Evolutionary conservation across 768 basidiomycete genomes (phyloP).

Genomic region (Leccinum fibrillosum): DNA sequence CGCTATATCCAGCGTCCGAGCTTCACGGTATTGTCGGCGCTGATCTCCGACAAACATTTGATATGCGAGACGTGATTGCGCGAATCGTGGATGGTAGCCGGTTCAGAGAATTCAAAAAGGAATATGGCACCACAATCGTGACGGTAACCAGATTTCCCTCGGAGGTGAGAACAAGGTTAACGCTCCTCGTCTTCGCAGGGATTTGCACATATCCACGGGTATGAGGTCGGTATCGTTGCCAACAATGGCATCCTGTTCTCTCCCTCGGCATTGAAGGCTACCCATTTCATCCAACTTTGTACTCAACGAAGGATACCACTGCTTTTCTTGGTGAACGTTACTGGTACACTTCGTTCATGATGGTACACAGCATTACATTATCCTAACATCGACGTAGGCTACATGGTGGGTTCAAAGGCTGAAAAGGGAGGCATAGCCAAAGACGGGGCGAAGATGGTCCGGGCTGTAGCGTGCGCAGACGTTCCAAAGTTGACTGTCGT

Average conservation of each 20-base stretch:
- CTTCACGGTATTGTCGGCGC: constrained; percentile 91
- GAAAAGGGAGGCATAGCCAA: constrained; percentile 94
- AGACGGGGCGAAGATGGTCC: constrained; percentile 95
- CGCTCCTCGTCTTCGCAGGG: constrained; percentile 44
- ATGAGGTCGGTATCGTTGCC: constrained; percentile 86
- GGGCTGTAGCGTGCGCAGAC: constrained; percentile 89
- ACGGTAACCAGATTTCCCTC: constrained; percentile 51
- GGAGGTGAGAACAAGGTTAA: constrained; percentile 2
- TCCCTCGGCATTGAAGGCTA: constrained; percentile 88
- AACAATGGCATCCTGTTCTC: constrained; percentile 97
- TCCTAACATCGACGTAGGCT: constrained; percentile 44
- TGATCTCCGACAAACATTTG: constrained; percentile 83
- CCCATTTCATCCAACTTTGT: constrained; percentile 93
- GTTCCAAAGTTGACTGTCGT: constrained; percentile 93
- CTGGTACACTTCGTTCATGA: constrained; percentile 43
- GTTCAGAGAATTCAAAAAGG: constrained; percentile 95
- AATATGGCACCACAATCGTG: constrained; percentile 87
- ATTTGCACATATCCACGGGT: constrained; percentile 87
- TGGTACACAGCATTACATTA: not conserved
- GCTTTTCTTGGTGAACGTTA: constrained; percentile 94
- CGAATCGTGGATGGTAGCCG: constrained; percentile 88
- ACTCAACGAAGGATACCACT: constrained; percentile 88
- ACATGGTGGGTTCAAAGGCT: constrained; percentile 97
- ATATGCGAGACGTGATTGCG: constrained; percentile 93
- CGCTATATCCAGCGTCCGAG: constrained; percentile 76